Conservation (phyloP, 129 eudicot species). For the Heracleum sosnowskyi region DNA sequence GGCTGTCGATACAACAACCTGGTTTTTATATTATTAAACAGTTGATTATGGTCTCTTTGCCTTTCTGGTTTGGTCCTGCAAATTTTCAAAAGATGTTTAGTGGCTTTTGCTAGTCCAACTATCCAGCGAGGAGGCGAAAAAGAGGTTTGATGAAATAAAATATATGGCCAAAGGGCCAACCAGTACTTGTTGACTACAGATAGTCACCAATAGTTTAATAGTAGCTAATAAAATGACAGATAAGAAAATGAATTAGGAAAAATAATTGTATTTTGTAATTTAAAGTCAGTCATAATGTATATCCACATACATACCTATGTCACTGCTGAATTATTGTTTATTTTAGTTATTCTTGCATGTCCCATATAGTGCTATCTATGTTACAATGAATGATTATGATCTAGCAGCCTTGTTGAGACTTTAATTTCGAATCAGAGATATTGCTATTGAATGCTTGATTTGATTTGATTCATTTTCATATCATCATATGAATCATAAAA, state of each 20-base stretch:
- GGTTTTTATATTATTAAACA: neutral
- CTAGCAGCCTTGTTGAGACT: neutral
- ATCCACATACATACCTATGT: neutral
- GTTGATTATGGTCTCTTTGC: neutral
- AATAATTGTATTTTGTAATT: neutral
- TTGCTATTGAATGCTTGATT: neutral
- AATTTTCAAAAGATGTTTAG: neutral
- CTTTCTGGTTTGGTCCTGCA: neutral
- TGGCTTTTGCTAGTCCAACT: neutral
- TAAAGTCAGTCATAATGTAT: neutral
- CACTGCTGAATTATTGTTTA: conserved; percentile 1
- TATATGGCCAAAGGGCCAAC: neutral
- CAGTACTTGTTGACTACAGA: neutral
- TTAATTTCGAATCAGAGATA: neutral
- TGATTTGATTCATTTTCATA: no score
- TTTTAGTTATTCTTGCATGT: neutral
- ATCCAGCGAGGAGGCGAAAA: neutral
- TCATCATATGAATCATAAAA: no score
- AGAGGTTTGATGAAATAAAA: neutral
- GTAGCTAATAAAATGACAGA: neutral
- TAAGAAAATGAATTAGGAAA: neutral
- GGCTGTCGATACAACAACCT: neutral
- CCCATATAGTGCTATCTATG: neutral
- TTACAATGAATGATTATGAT: neutral
- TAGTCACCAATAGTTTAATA: neutral